Evolutionary conservation across 345 rosid species (phyloP).

Genomic region (Hibiscus mutabilis): DNA sequence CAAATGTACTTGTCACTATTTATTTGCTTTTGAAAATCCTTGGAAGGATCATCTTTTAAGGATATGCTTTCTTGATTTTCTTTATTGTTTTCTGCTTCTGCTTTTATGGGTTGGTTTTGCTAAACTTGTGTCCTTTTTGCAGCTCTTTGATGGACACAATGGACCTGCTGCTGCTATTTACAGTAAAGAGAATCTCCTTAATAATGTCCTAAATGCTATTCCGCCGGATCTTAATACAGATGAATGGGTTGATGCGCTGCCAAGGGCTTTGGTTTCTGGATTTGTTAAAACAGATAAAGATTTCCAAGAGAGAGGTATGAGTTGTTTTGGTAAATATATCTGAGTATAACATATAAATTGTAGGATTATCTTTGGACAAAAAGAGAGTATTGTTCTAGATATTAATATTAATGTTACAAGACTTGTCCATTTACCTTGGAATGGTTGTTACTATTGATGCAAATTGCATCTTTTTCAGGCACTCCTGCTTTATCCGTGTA

Average conservation of each 20-base stretch:
- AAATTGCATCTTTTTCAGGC: not conserved
- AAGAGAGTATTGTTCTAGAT: too few species aligned
- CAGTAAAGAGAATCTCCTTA: constrained; percentile 83
- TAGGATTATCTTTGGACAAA: not conserved
- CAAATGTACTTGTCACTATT: not conserved
- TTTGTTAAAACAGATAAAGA: constrained; percentile 99
- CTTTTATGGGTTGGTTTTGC: constrained; percentile 1
- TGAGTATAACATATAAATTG: not conserved
- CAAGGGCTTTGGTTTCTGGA: constrained; percentile 96
- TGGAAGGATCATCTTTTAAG: not conserved
- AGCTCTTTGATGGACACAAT: constrained; percentile 99
- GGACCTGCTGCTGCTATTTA: constrained; percentile 96
- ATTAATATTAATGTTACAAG: too few species aligned
- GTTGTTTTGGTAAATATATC: not conserved
- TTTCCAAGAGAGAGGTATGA: constrained; percentile 70
- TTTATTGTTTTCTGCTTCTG: not conserved
- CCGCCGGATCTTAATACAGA: constrained; percentile 84
- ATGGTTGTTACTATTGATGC: not conserved
- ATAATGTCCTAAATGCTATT: constrained; percentile 70
- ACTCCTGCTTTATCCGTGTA: not conserved
- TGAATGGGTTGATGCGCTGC: constrained; percentile 91
- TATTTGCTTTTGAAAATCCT: not conserved
- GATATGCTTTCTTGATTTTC: not conserved
- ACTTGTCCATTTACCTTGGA: not conserved
- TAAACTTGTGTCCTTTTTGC: constrained; percentile 23